Evolutionary conservation across 225 moss, liverwort and hornwort genomes (phyloP), one percentile per base, ranked within the genome.

Genomic region (Sphagnum tenellum): DNA sequence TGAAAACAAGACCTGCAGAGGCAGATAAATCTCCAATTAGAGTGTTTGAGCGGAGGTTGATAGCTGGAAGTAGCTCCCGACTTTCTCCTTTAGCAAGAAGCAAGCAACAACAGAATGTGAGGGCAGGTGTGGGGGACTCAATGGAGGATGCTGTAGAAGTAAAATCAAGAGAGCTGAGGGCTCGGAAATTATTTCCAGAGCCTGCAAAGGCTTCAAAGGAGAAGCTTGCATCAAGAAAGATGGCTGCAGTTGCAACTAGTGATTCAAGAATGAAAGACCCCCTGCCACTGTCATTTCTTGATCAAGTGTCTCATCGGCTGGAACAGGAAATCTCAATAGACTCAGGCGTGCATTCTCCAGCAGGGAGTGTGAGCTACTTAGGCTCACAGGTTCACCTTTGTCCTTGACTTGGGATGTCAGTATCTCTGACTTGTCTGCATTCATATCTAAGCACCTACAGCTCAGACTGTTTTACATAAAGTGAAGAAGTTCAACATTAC

Each of bases 281-380:
- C 12, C 72, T 72, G 13, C 62, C 71, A 46, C 11, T 48, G 3
- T 65, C 57, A 46, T 48, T 51, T 61, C 13, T n/a, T 44, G 13
- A 47, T 44, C 63, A 69, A 49, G 13, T 61, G 56, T 69, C 3
- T 48, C 8, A 60, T 10, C 14, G 12, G 54, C 47, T 76, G 57
- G 80, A 81, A 61, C 66, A 72, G 60, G 60, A 68, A 50, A 70
- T 73, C 63, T 74, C 78, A 47, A 66, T 73, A 48, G 75, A 71
- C 66, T 81, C 78, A 65, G 78, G 75, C 53, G 60, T 81, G 51
- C 75, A 71, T 56, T 81, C 81, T 58, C 60, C 57, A 75, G 68
- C 73, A 47, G 67, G 69, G 64, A 81, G 78, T 44, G 52, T 77
- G 65, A 76, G 85, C 78, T 85, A 78, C 62, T 71, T 85, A 8